Conservation (phyloP, 2,329 filamentous ascomycete species). For the Penicillium expansum region DNA sequence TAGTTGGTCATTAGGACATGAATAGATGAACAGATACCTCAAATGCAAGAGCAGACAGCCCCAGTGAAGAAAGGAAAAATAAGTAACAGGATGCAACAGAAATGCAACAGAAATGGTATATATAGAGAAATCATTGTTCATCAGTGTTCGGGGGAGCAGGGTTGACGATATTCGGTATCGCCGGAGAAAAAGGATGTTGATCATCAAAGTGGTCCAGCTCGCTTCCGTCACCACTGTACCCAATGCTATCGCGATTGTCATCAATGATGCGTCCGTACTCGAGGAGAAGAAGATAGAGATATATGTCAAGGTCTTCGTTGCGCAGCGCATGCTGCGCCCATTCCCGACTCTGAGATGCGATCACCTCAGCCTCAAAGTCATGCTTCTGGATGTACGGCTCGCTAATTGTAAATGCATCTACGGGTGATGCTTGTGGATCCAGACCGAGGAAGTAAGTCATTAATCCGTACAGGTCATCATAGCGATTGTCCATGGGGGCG, state of each 20-base stretch:
- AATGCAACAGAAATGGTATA: not conserved
- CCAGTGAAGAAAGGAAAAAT: not conserved
- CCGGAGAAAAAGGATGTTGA: constrained; percentile 12
- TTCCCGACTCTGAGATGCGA: constrained; percentile 36
- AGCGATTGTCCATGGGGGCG: constrained; percentile 53
- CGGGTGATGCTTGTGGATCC: constrained; percentile 11
- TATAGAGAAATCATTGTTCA: not conserved
- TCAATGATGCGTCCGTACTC: constrained; percentile 66
- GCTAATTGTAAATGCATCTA: constrained; percentile 8
- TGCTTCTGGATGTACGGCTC: constrained; percentile 30
- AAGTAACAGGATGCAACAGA: not conserved
- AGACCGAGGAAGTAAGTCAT: constrained; percentile 52
- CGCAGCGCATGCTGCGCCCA: constrained; percentile 41
- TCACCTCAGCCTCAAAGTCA: constrained; percentile 33
- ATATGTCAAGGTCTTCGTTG: constrained; percentile 61
- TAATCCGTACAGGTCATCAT: constrained; percentile 50
- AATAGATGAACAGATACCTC: not conserved
- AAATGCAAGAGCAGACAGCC: not conserved
- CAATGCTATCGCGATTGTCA: constrained; percentile 59
- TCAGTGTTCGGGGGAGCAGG: not conserved
- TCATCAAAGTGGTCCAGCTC: constrained; percentile 18
- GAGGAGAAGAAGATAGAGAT: constrained; percentile 37
- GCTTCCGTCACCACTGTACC: constrained; percentile 47
- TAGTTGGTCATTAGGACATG: not conserved
- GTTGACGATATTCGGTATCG: constrained; percentile 7